phyloP scores from a whole-genome alignment of 768 basidiomycete genomes.

The Rhizopogon vinicolor region DNA sequence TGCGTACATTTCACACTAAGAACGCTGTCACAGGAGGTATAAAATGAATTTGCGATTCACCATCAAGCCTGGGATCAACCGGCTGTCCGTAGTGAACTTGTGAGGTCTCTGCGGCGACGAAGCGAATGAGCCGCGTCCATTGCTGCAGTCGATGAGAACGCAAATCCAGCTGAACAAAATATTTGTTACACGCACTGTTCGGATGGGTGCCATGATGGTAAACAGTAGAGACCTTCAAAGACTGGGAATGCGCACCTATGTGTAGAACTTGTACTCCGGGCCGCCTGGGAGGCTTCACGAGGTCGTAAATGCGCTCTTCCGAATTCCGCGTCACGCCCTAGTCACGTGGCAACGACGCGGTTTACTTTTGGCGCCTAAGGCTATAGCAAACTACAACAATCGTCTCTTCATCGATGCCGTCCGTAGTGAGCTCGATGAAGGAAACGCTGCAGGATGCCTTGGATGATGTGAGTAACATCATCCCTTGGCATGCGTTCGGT shows the following conservation, averaged over 20 bases:
- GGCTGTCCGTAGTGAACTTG: slow-evolving; percentile 78
- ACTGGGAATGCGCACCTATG: slow-evolving; percentile 9
- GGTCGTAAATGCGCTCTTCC: slow-evolving; percentile 8
- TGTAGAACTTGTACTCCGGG: background rate
- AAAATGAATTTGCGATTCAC: slow-evolving; percentile 27
- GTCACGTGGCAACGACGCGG: slow-evolving; percentile 28
- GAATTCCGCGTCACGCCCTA: slow-evolving; percentile 14
- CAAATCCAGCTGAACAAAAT: background rate
- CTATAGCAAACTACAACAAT: background rate
- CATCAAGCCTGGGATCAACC: slow-evolving; percentile 59
- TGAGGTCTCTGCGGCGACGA: slow-evolving; percentile 71
- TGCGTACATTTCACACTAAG: slow-evolving; percentile 21
- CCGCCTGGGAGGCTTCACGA: slow-evolving; percentile 1
- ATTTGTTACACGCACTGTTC: slow-evolving; percentile 37
- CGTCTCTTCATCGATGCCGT: background rate
- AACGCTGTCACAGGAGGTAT: background rate
- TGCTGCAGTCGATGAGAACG: slow-evolving; percentile 33
- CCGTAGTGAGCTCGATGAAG: slow-evolving; percentile 30
- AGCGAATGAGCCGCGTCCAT: slow-evolving; percentile 83
- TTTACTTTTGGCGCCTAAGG: slow-evolving; percentile 3
- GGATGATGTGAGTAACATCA: slow-evolving; percentile 54
- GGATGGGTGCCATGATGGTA: slow-evolving; percentile 51
- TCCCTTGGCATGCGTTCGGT: background rate
- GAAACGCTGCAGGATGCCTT: slow-evolving; percentile 54
- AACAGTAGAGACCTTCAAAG: background rate